A percentile compares a stretch with the other conserved stretches of the same genome.
Conservation (phyloP, 2,329 filamentous ascomycete species). For the Xylaria sp. region DNA sequence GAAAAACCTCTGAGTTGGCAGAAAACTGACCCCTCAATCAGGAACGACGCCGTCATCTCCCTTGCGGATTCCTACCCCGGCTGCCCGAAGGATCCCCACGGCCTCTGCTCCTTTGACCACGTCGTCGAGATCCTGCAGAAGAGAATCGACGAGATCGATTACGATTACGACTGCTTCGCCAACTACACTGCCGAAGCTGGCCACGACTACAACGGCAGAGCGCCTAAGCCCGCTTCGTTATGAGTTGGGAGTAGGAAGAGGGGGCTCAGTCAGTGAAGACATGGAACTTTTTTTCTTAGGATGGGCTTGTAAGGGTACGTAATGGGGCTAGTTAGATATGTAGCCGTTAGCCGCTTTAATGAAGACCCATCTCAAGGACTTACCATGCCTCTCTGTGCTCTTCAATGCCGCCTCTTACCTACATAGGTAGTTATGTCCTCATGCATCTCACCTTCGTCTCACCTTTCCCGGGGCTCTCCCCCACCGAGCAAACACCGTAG, state of each 20-base stretch:
- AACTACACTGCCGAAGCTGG: conserved; percentile 28
- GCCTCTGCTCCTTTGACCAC: conserved; percentile 31
- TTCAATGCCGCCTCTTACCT: no score
- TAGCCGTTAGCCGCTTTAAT: no score
- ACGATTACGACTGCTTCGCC: conserved; percentile 31
- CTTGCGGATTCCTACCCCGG: conserved; percentile 28
- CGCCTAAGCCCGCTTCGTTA: conserved; percentile 15
- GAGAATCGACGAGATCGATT: conserved; percentile 32
- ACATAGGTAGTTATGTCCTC: no score
- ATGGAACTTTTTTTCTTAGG: no score
- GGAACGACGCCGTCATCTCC: conserved; percentile 33
- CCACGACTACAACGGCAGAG: conserved; percentile 31
- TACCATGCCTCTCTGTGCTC: no score
- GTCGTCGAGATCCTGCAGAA: conserved; percentile 29
- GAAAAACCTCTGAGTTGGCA: background rate
- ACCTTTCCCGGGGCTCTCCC: no score
- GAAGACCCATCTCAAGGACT: no score
- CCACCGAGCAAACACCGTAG: no score
- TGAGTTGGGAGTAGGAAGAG: background rate
- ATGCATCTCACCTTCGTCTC: no score
- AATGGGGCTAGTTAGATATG: no score
- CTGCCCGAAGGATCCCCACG: conserved; percentile 26
- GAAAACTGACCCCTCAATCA: conserved; percentile 3
- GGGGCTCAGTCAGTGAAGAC: no score
- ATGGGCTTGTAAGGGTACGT: no score